These are phyloP conservation scores for Solanum etuberosum DNA, from an alignment of 257 asterid genomes.

Conservation along the genomic window DNA sequence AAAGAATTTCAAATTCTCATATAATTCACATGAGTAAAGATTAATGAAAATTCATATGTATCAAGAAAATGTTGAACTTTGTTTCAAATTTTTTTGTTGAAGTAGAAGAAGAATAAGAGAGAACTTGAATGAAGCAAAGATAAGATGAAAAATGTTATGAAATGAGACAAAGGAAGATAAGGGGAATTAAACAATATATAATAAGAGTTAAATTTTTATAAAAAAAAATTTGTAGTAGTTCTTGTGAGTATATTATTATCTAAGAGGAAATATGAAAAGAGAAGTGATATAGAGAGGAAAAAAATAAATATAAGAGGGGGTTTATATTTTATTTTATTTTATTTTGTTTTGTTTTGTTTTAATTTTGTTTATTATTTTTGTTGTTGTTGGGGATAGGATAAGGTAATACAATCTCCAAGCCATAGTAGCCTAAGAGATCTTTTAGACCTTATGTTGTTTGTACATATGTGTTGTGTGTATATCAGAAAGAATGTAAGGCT, in stretches of 20 bases:
- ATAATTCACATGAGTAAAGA: constrained; percentile 5
- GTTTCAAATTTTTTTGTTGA: not conserved
- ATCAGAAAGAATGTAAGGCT: constrained; percentile 28
- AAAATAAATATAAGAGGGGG: not conserved
- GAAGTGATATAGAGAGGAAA: not conserved
- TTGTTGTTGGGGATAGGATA: constrained; percentile 41
- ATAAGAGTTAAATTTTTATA: not conserved
- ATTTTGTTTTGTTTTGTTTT: not conserved
- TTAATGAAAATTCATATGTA: not conserved
- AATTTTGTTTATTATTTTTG: not conserved
- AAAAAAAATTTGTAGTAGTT: not conserved
- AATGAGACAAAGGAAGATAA: constrained; percentile 1
- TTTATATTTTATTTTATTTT: not conserved
- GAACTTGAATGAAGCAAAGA: not conserved
- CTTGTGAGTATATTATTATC: constrained; percentile 6
- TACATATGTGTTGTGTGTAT: not conserved
- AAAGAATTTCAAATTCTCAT: not conserved
- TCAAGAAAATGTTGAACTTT: not conserved
- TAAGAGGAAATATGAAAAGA: constrained; percentile 14
- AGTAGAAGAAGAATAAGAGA: not conserved
- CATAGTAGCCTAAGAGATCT: constrained; percentile 7
- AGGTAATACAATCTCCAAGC: constrained; percentile 47
- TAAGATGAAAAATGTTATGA: not conserved
- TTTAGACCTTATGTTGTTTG: constrained; percentile 7
- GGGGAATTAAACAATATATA: not conserved